phyloP scores from a whole-genome alignment of 805 yeast species.

The Maudiozyma serrabonitensis region DNA sequence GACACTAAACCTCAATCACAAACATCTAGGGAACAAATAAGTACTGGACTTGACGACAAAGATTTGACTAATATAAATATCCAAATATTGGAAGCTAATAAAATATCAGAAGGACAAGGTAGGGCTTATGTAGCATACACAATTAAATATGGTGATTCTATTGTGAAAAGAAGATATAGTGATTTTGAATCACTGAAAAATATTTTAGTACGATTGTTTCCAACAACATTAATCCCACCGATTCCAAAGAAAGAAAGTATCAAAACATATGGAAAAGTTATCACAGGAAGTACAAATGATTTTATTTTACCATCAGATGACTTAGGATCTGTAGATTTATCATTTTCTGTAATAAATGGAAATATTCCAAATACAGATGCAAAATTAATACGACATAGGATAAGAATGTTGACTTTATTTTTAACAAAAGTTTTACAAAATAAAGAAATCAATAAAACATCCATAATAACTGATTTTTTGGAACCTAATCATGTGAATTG shows the following conservation, averaged over 20 bases:
- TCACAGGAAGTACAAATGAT: constrained; percentile 19
- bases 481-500: constrained; percentile 28
- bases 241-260: constrained; percentile 73
- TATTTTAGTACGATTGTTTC: constrained; percentile 61
- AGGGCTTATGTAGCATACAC: constrained; percentile 56
- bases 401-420: constrained; percentile 27
- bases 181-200: constrained; percentile 81
- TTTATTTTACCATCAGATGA: constrained; percentile 24
- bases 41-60: too few species aligned
- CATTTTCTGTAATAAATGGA: constrained; percentile 25
- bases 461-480: constrained; percentile 26
- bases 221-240: constrained; percentile 79
- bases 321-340: constrained; percentile 24
- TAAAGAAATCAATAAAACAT: constrained; percentile 23
- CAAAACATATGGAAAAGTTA: constrained; percentile 26
- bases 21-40: too few species aligned
- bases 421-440: constrained; percentile 22
- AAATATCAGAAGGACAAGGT: constrained; percentile 27
- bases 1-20: too few species aligned
- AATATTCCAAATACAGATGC: constrained; percentile 25
- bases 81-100: constrained; percentile 24
- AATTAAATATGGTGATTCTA: constrained; percentile 43
- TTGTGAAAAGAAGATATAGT: constrained; percentile 74
- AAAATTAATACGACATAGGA: constrained; percentile 29
- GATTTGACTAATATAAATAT: background rate